These are phyloP conservation scores for sweet orange (Citrus sinensis) DNA, from an alignment of 345 rosid species.

Conservation along the genomic window DNA sequence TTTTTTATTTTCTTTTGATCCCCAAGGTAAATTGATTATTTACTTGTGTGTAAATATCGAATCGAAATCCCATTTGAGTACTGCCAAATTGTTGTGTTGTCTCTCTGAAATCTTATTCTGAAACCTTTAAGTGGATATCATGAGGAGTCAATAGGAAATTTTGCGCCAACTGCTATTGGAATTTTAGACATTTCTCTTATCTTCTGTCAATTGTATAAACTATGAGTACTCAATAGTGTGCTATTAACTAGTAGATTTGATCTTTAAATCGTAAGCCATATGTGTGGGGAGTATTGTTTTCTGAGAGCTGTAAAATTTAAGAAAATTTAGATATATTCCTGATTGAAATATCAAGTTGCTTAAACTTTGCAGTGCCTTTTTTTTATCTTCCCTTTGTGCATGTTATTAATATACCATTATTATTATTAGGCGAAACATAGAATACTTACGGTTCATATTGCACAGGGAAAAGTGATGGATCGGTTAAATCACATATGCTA, in stretches of 20 bases:
- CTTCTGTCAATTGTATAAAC: not conserved
- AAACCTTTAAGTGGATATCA: not conserved
- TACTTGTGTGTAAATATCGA: not conserved
- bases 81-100: not conserved
- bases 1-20: not conserved
- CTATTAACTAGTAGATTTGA: not conserved
- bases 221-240: not conserved
- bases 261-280: not conserved
- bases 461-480: not conserved
- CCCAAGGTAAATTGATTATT: slow-evolving; percentile 6
- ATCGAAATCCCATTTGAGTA: not conserved
- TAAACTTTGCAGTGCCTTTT: not conserved
- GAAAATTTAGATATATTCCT: not conserved
- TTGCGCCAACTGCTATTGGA: not conserved
- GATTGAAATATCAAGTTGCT: not conserved
- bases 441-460: not conserved
- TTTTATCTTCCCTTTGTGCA: not conserved
- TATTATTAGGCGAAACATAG: not conserved
- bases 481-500: not conserved
- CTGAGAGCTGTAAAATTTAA: not conserved
- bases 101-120: not conserved
- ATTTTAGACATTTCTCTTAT: not conserved
- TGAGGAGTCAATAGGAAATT: not conserved
- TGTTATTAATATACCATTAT: not conserved
- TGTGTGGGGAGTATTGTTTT: not conserved